Base-by-base conservation (phyloP, 306 rosid species). In the Prunus campanulata region DNA sequence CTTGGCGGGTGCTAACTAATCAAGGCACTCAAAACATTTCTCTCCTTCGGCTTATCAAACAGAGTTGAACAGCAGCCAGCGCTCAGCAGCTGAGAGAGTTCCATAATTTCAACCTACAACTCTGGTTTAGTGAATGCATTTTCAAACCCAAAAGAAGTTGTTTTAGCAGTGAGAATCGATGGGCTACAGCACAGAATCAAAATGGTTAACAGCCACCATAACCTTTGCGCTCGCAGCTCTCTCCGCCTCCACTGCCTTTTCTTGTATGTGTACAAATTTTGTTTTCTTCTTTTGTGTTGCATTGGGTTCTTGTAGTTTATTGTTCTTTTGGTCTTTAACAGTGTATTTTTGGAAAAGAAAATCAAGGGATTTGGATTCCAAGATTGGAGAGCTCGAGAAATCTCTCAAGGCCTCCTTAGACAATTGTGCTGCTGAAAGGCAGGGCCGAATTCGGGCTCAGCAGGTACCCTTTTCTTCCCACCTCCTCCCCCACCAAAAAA, bases 371-470 rank as follows among this genome's bases (percentile, higher is more conserved):
- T 75, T 95, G 80, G 87, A 80, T 50, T 82, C 89, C 77, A 84
- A 90, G 84, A 49, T 92, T 30, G 77, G 39, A 16, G 87, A 88
- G 68, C 85, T 95, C 20, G 89, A 92, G 80, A 76, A 77, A 29
- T 89, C 95, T 70, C 93, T 95, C 85, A 81, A 87, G 30, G 81
- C 86, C 54, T 86, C 82, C 65, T 46, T 67, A 6, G 83, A 86
- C 2, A 87, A 87, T 68, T 89, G 93, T 80, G 74, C 80, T 46
- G 87, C 97, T 32, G 98, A 95, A 76, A 88, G 98, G 52, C 90
- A 89, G 84, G 98, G 97, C 66, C 96, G 98, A 76, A 90, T 95
- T 79, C 92, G 90, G 78, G 95, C 97, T 68, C 98, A 95, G 80
- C 93, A 90, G 97, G 97, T 91, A 14, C 56, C 22, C 27, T 68